Evolutionary conservation across 2,329 filamentous ascomycete species (phyloP).

Genomic region (Dothistroma septosporum): DNA sequence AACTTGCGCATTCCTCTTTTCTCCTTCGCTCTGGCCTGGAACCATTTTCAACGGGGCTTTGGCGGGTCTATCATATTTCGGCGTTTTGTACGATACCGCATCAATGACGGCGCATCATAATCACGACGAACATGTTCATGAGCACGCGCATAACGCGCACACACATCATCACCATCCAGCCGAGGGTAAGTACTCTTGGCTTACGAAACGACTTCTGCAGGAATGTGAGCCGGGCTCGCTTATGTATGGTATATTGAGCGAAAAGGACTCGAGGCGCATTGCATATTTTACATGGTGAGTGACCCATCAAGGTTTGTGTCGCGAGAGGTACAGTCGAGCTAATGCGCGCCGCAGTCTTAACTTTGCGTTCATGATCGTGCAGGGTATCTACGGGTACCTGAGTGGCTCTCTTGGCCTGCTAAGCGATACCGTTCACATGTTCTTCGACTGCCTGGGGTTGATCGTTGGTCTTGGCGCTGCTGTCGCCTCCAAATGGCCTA

Average conservation of each 20-base stretch:
- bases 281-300: conserved; percentile 92
- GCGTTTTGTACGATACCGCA: conserved; percentile 40
- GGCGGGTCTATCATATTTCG: conserved; percentile 37
- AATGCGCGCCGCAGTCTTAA: conserved; percentile 63
- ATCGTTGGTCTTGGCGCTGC: conserved; percentile 85
- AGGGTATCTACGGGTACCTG: conserved; percentile 88
- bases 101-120: conserved; percentile 28
- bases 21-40: conserved; percentile 34
- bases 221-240: conserved; percentile 69
- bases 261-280: conserved; percentile 89
- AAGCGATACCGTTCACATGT: conserved; percentile 98
- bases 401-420: conserved; percentile 93
- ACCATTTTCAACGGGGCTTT: conserved; percentile 34
- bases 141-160: conserved; percentile 31
- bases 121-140: conserved; percentile 29
- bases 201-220: conserved; percentile 70
- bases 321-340: conserved; percentile 8
- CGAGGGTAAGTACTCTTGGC: conserved; percentile 55
- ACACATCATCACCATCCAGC: conserved; percentile 33
- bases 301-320: conserved; percentile 7
- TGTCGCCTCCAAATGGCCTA: conserved; percentile 95
- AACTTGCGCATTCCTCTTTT: conserved; percentile 35
- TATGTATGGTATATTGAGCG: conserved; percentile 77
- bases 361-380: conserved; percentile 89
- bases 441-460: conserved; percentile 93